phyloP scores from a whole-genome alignment of 2,329 filamentous ascomycete species.

The Fusarium sp. region DNA sequence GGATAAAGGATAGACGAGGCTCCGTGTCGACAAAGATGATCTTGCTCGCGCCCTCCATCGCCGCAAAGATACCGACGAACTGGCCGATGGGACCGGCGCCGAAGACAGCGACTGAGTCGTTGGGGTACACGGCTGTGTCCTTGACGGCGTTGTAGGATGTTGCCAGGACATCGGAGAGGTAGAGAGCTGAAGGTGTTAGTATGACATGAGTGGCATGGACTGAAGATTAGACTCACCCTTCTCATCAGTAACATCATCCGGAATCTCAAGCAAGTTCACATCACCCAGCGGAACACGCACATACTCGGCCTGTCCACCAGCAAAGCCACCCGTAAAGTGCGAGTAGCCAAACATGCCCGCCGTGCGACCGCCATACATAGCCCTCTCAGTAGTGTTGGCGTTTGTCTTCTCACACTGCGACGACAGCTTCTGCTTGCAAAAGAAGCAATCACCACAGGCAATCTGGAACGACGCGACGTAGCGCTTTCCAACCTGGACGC shows the following conservation, averaged over 20 bases:
- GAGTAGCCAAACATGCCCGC: constrained; percentile 79
- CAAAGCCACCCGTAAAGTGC: constrained; percentile 87
- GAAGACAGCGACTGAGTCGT: constrained; percentile 83
- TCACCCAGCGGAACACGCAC: constrained; percentile 83
- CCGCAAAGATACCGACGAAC: constrained; percentile 81
- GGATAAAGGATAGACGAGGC: constrained; percentile 75
- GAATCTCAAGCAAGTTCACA: constrained; percentile 82
- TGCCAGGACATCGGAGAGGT: constrained; percentile 80
- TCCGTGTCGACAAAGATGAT: constrained; percentile 84
- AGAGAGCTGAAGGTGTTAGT: constrained; percentile 61
- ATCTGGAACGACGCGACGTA: constrained; percentile 92
- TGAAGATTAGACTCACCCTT: constrained; percentile 61
- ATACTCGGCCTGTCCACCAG: constrained; percentile 88
- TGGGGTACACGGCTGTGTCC: constrained; percentile 82
- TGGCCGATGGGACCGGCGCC: constrained; percentile 90
- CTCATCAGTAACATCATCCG: constrained; percentile 84
- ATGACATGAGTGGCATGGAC: accelerated
- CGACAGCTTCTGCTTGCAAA: constrained; percentile 80
- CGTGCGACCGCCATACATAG: constrained; percentile 82
- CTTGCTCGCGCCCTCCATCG: constrained; percentile 77
- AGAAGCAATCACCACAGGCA: constrained; percentile 77
- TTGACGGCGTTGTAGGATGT: constrained; percentile 87
- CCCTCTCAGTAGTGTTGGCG: constrained; percentile 74
- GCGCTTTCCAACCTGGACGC: constrained; percentile 69
- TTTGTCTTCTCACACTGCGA: constrained; percentile 86